Base-by-base conservation (phyloP, 2,329 filamentous ascomycete species). In the Arthrobotrys conoides region DNA sequence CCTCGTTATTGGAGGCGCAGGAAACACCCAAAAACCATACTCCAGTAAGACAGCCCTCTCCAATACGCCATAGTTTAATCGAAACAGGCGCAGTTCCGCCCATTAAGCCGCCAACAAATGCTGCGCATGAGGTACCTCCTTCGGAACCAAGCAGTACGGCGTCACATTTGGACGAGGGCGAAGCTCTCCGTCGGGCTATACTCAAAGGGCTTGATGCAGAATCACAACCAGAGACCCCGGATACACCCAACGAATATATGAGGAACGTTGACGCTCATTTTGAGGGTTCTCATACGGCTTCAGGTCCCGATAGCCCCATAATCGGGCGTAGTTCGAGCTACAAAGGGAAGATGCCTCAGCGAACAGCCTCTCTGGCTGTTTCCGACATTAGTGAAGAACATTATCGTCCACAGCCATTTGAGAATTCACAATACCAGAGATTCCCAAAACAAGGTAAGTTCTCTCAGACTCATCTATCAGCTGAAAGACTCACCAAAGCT, bases 311-410 rank as follows among this genome's bases (percentile, higher is more conserved):
- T 24, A 77, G 66, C 61, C 73, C 73, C 33, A 49, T 64, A 14
- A 63, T 71, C 18, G 67, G 53, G 16, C 73, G 73, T n/a, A 66
- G 49, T 27, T 49, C 72, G 10, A 71, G 67, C 27, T 71, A 77
- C 27, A 77, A 77, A 41, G 73, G 73, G 20, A 77, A 77, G 51
- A 51, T 71, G 66, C 73, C 73, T n/a, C 73, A 77, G 22, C 36
- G 73, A 24, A 68, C 66, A 8, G 67, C 67, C 33, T 77, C 73
- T 20, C 41, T 77, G 18, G 66, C 72, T 36, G 41, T 77, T 20
- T 77, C 73, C 10, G 73, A 77, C 46, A 67, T 77, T 10, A 77
- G 73, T 18, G 73, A 77, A 6, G 73, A 77, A 30, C 66, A 61
- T 27, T 71, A 77, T 38, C 73, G 61, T 20, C 73, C 73, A 3